Evolutionary conservation across 805 yeast genomes (phyloP), one percentile per base, ranked within the genome.

Genomic region (Middelhovenomyces tepae): DNA sequence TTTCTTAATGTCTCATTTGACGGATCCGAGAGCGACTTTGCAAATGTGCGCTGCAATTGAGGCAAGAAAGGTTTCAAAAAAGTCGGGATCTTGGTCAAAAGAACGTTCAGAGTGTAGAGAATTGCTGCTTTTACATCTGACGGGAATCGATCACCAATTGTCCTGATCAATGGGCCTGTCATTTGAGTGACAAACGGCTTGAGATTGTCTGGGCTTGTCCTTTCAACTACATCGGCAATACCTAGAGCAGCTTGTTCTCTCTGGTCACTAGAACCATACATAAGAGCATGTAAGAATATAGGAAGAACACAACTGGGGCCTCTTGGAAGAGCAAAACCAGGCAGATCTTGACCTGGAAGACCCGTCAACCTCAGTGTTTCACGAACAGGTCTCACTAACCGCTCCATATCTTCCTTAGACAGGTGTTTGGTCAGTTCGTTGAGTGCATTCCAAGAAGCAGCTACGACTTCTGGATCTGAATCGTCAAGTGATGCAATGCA

Each of bases 141-240:
- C 11, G 78, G 72, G 45, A 84, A 89, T 57, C 95, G 76, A 59
- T 91, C 99, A 51, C 99, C 98, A 52, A 89, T 83, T 36, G 89
- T 94, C 68, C 99, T 85, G 60, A 91, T 91, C 52, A 91, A 69
- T 24, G 98, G 98, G 61, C 99, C 99, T 17, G 95, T 87, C 43
- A 93, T 84, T 17, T 76, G 75, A 6, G 97, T 89, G 15, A 93
- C 95, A 59, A 78, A 83, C 21, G 95, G 83, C 56, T 77, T 82
- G 58, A 91, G 71, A 20, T 45, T 36, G 38, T 71, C 75, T 7
- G 72, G 66, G n/a, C 91, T 77, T 0, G 97, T 83, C 48, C 85
- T 76, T 29, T 78, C 80, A 28, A 87, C 81, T 38, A 91, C 62
- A 50, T 78, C 87, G 4, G 94, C 91, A 49, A 91, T 84, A 37